A percentile compares a stretch with the other conserved stretches of the same genome.
These are phyloP conservation scores for Azolla pinnata DNA, from an alignment of 75 land plant genomes.

Conservation along the genomic window DNA sequence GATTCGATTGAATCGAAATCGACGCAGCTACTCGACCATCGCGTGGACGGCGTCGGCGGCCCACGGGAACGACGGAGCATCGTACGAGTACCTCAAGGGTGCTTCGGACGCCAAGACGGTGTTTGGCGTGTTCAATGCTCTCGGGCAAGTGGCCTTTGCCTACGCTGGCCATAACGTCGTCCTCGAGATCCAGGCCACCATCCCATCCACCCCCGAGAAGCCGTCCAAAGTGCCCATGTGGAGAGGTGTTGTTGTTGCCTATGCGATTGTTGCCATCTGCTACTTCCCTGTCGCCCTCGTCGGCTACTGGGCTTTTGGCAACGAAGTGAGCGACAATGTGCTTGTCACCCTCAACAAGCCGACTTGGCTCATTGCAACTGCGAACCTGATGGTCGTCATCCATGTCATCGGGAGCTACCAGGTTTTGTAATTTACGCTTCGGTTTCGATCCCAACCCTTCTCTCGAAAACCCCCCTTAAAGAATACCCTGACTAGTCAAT, in stretches of 20 bases:
- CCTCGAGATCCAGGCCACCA: constrained; percentile 83
- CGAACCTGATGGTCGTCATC: constrained; percentile 84
- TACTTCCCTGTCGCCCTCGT: constrained; percentile 79
- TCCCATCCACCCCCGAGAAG: constrained; percentile 70
- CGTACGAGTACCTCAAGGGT: constrained; percentile 32
- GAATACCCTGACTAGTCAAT: too few species aligned
- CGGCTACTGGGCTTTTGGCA: constrained; percentile 89
- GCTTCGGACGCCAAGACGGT: constrained; percentile 28
- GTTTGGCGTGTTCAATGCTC: constrained; percentile 58
- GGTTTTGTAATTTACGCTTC: constrained; percentile 26
- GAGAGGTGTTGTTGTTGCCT: constrained; percentile 67
- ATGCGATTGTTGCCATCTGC: constrained; percentile 59
- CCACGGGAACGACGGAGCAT: constrained; percentile 31
- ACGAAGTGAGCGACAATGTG: constrained; percentile 58
- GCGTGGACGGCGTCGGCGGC: constrained; percentile 46
- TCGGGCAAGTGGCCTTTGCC: constrained; percentile 69
- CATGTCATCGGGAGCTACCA: constrained; percentile 97
- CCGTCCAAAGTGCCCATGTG: constrained; percentile 86
- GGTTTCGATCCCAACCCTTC: too few species aligned
- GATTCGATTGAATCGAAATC: too few species aligned
- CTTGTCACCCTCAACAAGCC: constrained; percentile 47
- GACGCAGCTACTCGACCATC: constrained; percentile 64
- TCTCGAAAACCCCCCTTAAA: too few species aligned
- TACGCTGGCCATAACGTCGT: constrained; percentile 86
- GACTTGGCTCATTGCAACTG: constrained; percentile 75